Base-by-base conservation (phyloP, 306 rosid genomes). In the Sechiopsis laciniata region DNA sequence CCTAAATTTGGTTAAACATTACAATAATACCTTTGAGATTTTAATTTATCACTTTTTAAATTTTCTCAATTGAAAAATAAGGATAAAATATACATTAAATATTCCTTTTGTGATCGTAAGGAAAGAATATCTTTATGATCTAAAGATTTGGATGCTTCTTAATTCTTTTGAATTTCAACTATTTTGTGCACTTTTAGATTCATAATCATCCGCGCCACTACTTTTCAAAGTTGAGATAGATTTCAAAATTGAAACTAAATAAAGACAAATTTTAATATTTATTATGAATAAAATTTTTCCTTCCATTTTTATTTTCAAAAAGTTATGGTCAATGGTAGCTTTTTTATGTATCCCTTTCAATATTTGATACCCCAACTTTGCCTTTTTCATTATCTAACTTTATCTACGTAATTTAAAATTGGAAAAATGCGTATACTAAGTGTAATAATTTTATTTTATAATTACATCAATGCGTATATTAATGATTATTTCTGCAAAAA, bases 121-220 rank as follows among this genome's bases (percentile, higher is more conserved):
- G 60, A 24, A 26, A 51, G 74, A 70, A 52, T 70, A 70, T 81
- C 69, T 79, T 75, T 78, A 72, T 78, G 80, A 81, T 46, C 65
- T 81, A 77, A 78, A 77, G 76, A 55, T 74, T 73, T 64, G 60
- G 83, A 53, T 67, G 78, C 82, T 81, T 76, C 63, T 75, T 48
- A 50, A 69, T 69, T 54, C 73, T 68, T 77, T 32, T 32, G 37
- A 32, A 32, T 32, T 78, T 71, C 52, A 76, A 76, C 60, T 64
- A 57, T 63, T 73, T 79, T 74, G 77, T 80, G 76, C 63, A 74
- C 79, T 67, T 80, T 55, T 19, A 37, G 74, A 50, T 63, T 73
- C 75, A 61, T 81, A 46, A 80, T 74, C 77, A 78, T 75, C 58
- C 60, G 29, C 56, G 61, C 72, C 57, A 42, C 19, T 59, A 42